phyloP scores from a whole-genome alignment of 176 grass and related monocot genomes.

The Cenchrus americanus region DNA sequence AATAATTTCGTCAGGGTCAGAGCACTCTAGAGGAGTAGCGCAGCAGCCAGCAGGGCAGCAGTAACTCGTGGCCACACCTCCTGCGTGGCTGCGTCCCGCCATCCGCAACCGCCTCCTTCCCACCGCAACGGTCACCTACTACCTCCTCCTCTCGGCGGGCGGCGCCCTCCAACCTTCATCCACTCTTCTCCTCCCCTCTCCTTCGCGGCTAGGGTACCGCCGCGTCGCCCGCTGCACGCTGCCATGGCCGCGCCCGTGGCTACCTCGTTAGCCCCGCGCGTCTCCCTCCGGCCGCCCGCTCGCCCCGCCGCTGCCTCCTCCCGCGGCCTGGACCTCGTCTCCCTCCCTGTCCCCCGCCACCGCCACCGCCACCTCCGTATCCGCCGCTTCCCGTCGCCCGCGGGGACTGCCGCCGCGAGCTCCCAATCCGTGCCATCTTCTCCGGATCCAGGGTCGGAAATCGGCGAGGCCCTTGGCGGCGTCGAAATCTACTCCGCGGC shows the following conservation, averaged over 20 bases:
- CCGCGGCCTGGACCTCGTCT: background rate
- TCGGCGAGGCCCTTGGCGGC: conserved; percentile 49
- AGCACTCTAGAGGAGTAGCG: too few species aligned
- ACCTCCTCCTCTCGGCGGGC: background rate
- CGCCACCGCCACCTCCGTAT: conserved; percentile 3
- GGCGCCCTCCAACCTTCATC: background rate
- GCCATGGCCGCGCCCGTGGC: conserved; percentile 37
- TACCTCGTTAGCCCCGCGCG: conserved; percentile 20
- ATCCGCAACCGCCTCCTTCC: conserved; percentile 4
- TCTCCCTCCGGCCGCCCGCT: conserved; percentile 10
- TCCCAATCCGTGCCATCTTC: conserved; percentile 37
- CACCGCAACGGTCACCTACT: conserved; percentile 25
- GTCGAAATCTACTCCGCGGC: conserved; percentile 64
- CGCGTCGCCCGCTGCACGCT: conserved; percentile 26
- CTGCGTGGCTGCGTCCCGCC: conserved; percentile 28
- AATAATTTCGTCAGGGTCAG: too few species aligned
- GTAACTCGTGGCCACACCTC: background rate
- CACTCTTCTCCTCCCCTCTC: background rate
- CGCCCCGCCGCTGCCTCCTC: conserved; percentile 11
- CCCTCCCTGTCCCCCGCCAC: background rate
- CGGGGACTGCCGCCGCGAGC: conserved; percentile 3
- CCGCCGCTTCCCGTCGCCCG: conserved; percentile 16
- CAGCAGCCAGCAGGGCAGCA: too few species aligned
- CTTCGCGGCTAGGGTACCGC: conserved; percentile 27
- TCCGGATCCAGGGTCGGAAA: background rate